Conservation (phyloP, 1,139 yeast genomes). For the Taphrina pruni region DNA sequence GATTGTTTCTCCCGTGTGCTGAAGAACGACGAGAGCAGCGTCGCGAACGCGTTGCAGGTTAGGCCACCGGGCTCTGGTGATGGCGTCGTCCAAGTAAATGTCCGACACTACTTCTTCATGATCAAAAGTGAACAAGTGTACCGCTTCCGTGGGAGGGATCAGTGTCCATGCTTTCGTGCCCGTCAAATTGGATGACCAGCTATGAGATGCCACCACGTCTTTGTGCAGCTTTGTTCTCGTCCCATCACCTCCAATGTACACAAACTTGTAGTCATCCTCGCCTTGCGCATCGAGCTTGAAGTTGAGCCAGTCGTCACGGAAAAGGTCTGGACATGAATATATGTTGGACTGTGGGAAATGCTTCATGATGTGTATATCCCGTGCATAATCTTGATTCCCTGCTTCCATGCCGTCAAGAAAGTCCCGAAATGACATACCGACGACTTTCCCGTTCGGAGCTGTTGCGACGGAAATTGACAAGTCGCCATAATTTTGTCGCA, state of each 20-base stretch:
- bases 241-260: constrained; percentile 37
- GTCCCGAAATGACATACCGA: constrained; percentile 2
- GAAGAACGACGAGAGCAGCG: constrained; percentile 28
- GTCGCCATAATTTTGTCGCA: constrained; percentile 17
- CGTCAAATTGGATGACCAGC: constrained; percentile 38
- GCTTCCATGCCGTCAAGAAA: constrained; percentile 19
- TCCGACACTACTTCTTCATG: constrained; percentile 29
- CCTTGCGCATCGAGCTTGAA: constrained; percentile 20
- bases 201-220: constrained; percentile 42
- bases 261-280: constrained; percentile 40
- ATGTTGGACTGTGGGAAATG: constrained; percentile 10
- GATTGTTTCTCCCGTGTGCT: constrained; percentile 42
- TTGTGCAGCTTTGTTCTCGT: constrained; percentile 39
- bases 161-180: constrained; percentile 43
- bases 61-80: constrained; percentile 18
- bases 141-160: constrained; percentile 31
- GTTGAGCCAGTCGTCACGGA: constrained; percentile 42
- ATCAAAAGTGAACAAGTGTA: constrained; percentile 9
- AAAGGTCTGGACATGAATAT: constrained; percentile 30
- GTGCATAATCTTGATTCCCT: constrained; percentile 24
- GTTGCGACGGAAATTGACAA: constrained; percentile 24
- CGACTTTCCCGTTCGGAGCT: background rate
- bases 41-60: constrained; percentile 15
- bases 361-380: constrained; percentile 37
- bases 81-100: constrained; percentile 8